phyloP scores from a whole-genome alignment of 2,329 filamentous ascomycete species.

The Phialocephala subalpina region DNA sequence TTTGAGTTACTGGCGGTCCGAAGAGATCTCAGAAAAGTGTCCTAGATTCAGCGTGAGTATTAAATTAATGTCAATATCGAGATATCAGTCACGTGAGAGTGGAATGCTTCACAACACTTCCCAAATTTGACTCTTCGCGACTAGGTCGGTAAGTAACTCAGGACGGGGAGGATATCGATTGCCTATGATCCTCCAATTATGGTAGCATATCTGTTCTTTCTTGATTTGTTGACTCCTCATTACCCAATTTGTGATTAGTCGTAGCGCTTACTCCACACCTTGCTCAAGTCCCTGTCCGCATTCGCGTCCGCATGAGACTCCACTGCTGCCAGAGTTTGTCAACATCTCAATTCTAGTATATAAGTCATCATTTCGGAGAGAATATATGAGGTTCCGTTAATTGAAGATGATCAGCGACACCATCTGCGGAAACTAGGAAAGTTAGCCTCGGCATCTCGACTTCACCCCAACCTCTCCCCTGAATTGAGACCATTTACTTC shows the following conservation, averaged over 20 bases:
- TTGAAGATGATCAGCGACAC: background rate
- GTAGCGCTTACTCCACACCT: conserved; percentile 6
- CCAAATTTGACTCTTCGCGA: background rate
- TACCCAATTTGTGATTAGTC: conserved; percentile 1
- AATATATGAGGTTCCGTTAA: background rate
- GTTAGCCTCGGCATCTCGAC: background rate
- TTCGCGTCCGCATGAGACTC: background rate
- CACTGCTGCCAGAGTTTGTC: background rate
- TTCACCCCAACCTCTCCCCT: background rate
- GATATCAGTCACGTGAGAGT: too few species aligned
- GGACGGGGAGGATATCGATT: background rate
- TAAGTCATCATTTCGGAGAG: too few species aligned
- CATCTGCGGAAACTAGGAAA: background rate
- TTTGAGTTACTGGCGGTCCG: too few species aligned
- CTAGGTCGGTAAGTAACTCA: background rate
- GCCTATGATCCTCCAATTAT: background rate
- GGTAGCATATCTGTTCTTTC: background rate
- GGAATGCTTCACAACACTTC: too few species aligned
- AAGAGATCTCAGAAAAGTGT: too few species aligned
- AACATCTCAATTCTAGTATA: too few species aligned
- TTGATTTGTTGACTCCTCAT: background rate
- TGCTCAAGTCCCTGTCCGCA: background rate
- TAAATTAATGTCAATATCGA: too few species aligned
- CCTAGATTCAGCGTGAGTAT: too few species aligned
- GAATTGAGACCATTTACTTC: background rate